A percentile compares a stretch with the other conserved stretches of the same genome.
Evolutionary conservation across 805 yeast genomes (phyloP).

Genomic region (Saturnispora halmiae): DNA sequence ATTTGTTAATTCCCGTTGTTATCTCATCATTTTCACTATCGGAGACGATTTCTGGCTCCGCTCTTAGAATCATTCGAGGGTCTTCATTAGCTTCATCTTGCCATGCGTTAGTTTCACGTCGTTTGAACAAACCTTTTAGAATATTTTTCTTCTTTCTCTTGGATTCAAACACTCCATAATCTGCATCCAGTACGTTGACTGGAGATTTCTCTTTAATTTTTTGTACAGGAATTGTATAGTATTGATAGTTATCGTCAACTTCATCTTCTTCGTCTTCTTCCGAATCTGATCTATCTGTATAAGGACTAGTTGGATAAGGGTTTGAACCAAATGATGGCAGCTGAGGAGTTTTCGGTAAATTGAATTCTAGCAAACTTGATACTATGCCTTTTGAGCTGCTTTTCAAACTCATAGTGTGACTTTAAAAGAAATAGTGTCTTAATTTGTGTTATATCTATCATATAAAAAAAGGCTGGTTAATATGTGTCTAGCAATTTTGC

Average conservation of each 20-base stretch:
- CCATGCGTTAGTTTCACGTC: constrained; percentile 4
- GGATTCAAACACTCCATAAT: constrained; percentile 13
- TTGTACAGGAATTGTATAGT: constrained; percentile 8
- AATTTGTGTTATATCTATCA: too few species aligned
- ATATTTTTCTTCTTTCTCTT: constrained; percentile 1
- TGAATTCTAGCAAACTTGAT: background rate
- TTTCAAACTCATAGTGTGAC: too few species aligned
- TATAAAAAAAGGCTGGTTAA: too few species aligned
- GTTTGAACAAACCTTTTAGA: constrained; percentile 6
- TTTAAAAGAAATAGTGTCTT: too few species aligned
- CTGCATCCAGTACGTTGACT: constrained; percentile 12
- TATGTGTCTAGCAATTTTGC: too few species aligned
- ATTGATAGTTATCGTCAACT: constrained; percentile 4
- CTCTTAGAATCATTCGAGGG: constrained; percentile 5
- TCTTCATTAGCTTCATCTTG: background rate
- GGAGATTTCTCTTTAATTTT: background rate
- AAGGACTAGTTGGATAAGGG: background rate
- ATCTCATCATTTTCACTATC: background rate
- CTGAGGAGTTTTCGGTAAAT: background rate
- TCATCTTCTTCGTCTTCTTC: background rate
- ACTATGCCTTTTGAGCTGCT: too few species aligned
- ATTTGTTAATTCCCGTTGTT: background rate
- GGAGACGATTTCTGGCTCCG: constrained; percentile 8
- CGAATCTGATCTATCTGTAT: background rate
- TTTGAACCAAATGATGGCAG: background rate